Conservation (phyloP, 2,329 filamentous ascomycete genomes). For the Cyphellophora attinorum region DNA sequence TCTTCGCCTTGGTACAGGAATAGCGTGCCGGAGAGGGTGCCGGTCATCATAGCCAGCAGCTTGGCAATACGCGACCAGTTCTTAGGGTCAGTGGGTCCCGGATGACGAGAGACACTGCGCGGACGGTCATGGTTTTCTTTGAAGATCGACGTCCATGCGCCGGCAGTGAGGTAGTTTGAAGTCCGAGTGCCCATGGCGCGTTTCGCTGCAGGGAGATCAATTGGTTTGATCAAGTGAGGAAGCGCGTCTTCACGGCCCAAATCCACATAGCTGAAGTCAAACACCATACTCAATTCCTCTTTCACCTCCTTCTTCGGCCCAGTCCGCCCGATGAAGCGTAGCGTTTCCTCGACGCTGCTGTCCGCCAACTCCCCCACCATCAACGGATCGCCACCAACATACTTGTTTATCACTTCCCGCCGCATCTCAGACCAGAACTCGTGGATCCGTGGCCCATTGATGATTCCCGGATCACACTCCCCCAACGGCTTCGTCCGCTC, state of each 20-base stretch:
- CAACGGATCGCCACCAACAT: conserved; percentile 42
- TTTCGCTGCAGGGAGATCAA: conserved; percentile 43
- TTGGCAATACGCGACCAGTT: conserved; percentile 44
- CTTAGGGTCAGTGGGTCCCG: conserved; percentile 38
- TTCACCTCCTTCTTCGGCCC: too few species aligned
- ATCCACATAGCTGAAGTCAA: conserved; percentile 53
- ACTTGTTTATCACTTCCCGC: conserved; percentile 41
- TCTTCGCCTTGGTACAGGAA: conserved; percentile 50
- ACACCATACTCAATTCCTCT: conserved; percentile 59
- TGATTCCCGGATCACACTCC: conserved; percentile 1
- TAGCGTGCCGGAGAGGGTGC: conserved; percentile 43
- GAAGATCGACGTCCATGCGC: conserved; percentile 56
- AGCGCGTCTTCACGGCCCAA: conserved; percentile 2
- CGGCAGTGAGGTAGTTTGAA: conserved; percentile 42
- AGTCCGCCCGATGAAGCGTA: conserved; percentile 37
- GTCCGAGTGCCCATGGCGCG: conserved; percentile 48
- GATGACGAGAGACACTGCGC: conserved; percentile 49
- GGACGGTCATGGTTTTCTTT: conserved; percentile 58
- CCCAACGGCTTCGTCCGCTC: background rate
- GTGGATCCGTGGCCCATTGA: conserved; percentile 49
- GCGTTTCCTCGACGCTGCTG: conserved; percentile 36
- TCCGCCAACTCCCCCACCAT: conserved; percentile 51
- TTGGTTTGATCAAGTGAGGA: conserved; percentile 19
- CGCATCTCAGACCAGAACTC: conserved; percentile 47
- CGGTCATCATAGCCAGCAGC: conserved; percentile 48